Evolutionary conservation across 2,329 filamentous ascomycete species (phyloP).

Genomic region (Ceratocystis lukuohia): DNA sequence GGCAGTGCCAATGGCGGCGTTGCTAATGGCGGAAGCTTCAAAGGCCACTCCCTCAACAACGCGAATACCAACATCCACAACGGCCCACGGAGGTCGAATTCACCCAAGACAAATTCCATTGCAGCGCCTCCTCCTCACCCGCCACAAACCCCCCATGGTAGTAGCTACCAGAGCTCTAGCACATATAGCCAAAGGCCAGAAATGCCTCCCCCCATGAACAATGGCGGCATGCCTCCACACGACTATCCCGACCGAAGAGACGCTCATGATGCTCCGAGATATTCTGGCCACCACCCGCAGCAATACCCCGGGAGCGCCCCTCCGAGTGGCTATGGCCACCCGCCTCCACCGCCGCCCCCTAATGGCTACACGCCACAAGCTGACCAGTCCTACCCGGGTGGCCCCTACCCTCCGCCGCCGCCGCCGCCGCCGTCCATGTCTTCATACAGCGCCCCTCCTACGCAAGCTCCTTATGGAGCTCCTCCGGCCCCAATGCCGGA

Average conservation of each 20-base stretch:
- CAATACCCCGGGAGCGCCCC: conserved; percentile 17
- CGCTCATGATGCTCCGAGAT: conserved; percentile 11
- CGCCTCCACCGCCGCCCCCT: conserved; percentile 11
- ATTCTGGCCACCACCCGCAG: conserved; percentile 10
- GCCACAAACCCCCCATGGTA: background rate
- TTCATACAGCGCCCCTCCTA: conserved; percentile 17
- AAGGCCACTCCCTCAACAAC: background rate
- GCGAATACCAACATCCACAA: background rate
- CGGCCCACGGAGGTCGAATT: conserved; percentile 7
- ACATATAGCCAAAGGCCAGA: conserved; percentile 12
- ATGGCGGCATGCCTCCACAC: conserved; percentile 3
- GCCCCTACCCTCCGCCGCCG: conserved; percentile 12
- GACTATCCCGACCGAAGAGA: conserved; percentile 16
- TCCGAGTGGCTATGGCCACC: conserved; percentile 10
- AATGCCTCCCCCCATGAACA: background rate
- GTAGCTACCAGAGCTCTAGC: conserved; percentile 3
- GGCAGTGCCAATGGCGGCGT: background rate
- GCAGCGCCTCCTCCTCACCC: conserved; percentile 11
- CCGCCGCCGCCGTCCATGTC: conserved; percentile 12
- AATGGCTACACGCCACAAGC: background rate
- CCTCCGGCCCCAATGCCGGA: conserved; percentile 13
- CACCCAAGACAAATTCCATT: conserved; percentile 12
- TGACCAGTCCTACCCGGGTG: conserved; percentile 7
- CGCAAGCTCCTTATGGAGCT: conserved; percentile 15
- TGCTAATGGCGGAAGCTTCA: too few relatives aligned